phyloP scores from a whole-genome alignment of 2,329 filamentous ascomycete genomes.

The Penicillium oxalicum region DNA sequence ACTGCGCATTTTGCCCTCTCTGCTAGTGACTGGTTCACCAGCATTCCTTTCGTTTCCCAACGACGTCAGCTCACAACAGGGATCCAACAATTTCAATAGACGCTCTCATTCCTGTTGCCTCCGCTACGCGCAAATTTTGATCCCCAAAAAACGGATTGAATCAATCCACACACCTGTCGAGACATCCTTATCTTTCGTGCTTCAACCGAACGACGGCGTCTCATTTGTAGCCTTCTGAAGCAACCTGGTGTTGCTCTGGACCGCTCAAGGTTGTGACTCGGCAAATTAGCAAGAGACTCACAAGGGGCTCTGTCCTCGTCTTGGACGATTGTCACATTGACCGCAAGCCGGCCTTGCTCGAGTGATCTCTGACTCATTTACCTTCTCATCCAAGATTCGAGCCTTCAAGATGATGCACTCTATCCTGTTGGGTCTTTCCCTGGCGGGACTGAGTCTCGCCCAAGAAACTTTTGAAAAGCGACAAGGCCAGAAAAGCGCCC shows the following conservation, averaged over 20 bases:
- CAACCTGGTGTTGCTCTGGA: slow-evolving; percentile 11
- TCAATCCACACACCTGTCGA: not conserved
- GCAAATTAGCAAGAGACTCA: not conserved
- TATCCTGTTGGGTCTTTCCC: slow-evolving; percentile 21
- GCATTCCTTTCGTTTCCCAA: slow-evolving; percentile 29
- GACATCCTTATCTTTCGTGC: not conserved
- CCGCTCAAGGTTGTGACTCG: not conserved
- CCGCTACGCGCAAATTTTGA: slow-evolving; percentile 1
- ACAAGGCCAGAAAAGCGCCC: slow-evolving; percentile 4
- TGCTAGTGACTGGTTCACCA: slow-evolving; percentile 22
- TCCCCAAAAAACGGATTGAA: too few species aligned
- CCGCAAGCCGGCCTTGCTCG: slow-evolving; percentile 30
- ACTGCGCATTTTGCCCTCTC: slow-evolving; percentile 5
- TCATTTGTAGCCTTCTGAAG: not conserved
- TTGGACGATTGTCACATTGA: not conserved
- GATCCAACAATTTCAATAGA: slow-evolving; percentile 7
- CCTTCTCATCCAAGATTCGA: not conserved
- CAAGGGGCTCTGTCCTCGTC: too few species aligned
- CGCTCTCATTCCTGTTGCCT: slow-evolving; percentile 10
- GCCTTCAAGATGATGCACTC: slow-evolving; percentile 16
- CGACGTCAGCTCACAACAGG: slow-evolving; percentile 10
- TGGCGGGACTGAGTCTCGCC: slow-evolving; percentile 26
- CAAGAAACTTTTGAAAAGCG: slow-evolving; percentile 24
- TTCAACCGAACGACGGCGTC: not conserved
- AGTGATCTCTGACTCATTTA: not conserved